Evolutionary conservation across 2,329 filamentous ascomycete genomes (phyloP).

Genomic region (Claviceps capensis): DNA sequence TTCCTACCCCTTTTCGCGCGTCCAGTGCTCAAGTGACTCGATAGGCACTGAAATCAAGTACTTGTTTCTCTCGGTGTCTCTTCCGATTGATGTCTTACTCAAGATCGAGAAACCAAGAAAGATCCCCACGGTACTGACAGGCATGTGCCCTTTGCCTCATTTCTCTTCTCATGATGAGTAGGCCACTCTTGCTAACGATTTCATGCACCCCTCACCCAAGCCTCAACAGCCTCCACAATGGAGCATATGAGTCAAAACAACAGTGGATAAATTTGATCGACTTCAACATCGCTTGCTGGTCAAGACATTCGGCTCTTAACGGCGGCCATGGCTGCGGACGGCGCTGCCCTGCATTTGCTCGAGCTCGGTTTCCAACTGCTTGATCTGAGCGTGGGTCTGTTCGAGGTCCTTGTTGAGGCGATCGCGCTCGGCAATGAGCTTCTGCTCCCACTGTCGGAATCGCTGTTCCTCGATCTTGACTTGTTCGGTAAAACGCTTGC

Average conservation of each 20-base stretch:
- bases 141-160: constrained; percentile 11
- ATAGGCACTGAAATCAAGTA: not conserved
- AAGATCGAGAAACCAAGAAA: not conserved
- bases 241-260: constrained; percentile 15
- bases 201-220: constrained; percentile 15
- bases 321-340: constrained; percentile 83
- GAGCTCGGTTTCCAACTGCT: constrained; percentile 81
- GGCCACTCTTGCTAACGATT: constrained; percentile 6
- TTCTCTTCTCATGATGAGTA: constrained; percentile 13
- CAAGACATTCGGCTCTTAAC: constrained; percentile 38
- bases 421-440: constrained; percentile 96
- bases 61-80: not conserved
- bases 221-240: constrained; percentile 19
- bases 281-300: constrained; percentile 12
- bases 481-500: constrained; percentile 98
- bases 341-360: constrained; percentile 85
- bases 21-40: not conserved
- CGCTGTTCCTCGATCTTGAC: constrained; percentile 99
- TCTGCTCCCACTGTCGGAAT: constrained; percentile 99
- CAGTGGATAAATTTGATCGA: constrained; percentile 15
- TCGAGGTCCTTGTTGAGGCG: constrained; percentile 99
- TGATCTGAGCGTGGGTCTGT: constrained; percentile 89
- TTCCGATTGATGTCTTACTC: not conserved
- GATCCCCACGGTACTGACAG: constrained; percentile 6
- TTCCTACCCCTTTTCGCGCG: not conserved